These are phyloP conservation scores for Exophiala bonariae DNA, from an alignment of 2,329 filamentous ascomycete species.

Conservation along the genomic window DNA sequence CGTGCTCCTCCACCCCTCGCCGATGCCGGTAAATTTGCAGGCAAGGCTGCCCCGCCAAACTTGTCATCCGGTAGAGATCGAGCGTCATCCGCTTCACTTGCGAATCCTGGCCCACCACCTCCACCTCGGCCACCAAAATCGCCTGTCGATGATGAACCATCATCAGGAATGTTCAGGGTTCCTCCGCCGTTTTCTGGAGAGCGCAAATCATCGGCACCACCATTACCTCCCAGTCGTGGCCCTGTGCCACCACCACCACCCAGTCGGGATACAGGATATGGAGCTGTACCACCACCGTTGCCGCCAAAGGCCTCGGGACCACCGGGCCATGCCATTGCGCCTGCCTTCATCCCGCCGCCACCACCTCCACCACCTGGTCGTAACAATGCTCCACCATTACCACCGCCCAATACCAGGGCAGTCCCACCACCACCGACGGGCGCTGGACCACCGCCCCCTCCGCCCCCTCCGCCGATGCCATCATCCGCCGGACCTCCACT, in stretches of 20 bases:
- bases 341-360: conserved; percentile 33
- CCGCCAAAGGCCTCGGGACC: conserved; percentile 45
- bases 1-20: conserved; percentile 82
- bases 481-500: conserved; percentile 35
- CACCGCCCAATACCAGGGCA: conserved; percentile 58
- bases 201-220: conserved; percentile 61
- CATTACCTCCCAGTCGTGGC: conserved; percentile 72
- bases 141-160: conserved; percentile 65
- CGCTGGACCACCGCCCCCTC: conserved; percentile 40
- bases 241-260: conserved; percentile 72
- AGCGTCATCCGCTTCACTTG: conserved; percentile 49
- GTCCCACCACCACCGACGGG: conserved; percentile 45
- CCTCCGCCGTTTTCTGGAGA: conserved; percentile 77
- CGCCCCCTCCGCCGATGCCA: conserved; percentile 37
- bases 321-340: conserved; percentile 11
- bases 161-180: conserved; percentile 66
- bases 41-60: conserved; percentile 49
- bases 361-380: conserved; percentile 51
- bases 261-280: conserved; percentile 45
- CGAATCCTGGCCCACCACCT: conserved; percentile 63
- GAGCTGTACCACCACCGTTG: conserved; percentile 68
- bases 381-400: conserved; percentile 48
- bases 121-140: conserved; percentile 70
- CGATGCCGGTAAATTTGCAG: conserved; percentile 84
- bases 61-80: conserved; percentile 48